A percentile compares a stretch with the other conserved stretches of the same genome.
Conservation (phyloP, 2,329 filamentous ascomycete species). For the Penicillium sp. region DNA sequence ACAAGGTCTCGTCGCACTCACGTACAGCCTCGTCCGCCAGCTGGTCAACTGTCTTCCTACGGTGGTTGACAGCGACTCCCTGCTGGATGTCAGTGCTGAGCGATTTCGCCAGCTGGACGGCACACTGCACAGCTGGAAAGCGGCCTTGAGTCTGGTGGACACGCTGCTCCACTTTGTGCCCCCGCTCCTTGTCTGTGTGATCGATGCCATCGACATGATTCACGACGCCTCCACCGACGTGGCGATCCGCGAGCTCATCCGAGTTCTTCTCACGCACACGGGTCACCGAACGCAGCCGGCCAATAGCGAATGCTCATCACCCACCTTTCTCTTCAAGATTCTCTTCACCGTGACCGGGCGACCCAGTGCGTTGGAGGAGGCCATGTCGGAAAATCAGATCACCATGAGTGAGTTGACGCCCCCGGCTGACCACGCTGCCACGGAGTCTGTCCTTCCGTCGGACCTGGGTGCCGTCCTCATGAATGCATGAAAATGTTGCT, state of each 20-base stretch:
- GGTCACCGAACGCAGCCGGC: conserved; percentile 18
- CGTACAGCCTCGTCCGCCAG: conserved; percentile 36
- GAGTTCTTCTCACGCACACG: conserved; percentile 30
- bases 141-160: conserved; percentile 32
- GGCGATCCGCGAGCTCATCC: conserved; percentile 30
- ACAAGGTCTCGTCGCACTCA: conserved; percentile 31
- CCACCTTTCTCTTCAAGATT: conserved; percentile 29
- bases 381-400: conserved; percentile 29
- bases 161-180: conserved; percentile 31
- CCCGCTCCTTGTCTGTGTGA: conserved; percentile 32
- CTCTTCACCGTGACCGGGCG: conserved; percentile 32
- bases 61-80: conserved; percentile 30
- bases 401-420: conserved; percentile 24
- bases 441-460: conserved; percentile 22
- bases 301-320: conserved; percentile 18
- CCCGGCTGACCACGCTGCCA: conserved; percentile 13
- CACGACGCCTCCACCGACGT: conserved; percentile 28
- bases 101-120: conserved; percentile 31
- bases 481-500: conserved; percentile 24
- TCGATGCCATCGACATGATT: conserved; percentile 32
- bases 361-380: conserved; percentile 27
- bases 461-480: conserved; percentile 28
- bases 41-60: conserved; percentile 33
- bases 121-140: conserved; percentile 31
- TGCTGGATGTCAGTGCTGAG: conserved; percentile 31